Conservation (phyloP, 768 basidiomycete species). For the Strobilomyces dryophilus region DNA sequence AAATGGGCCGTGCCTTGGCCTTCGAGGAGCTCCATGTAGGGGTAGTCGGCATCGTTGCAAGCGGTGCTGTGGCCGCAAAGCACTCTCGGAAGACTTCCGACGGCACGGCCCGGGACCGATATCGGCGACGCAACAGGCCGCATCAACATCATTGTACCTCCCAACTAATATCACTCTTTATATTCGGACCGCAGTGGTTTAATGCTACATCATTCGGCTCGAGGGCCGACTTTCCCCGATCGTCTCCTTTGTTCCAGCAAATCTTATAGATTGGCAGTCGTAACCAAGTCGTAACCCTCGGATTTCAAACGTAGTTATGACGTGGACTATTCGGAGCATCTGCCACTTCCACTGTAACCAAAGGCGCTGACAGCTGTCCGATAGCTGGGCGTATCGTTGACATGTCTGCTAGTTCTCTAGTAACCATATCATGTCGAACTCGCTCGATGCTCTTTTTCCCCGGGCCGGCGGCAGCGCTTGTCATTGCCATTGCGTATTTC, state of each 20-base stretch:
- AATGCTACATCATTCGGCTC: neutral
- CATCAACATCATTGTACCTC: neutral
- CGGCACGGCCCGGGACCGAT: slow-evolving; percentile 16
- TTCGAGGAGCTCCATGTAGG: slow-evolving; percentile 56
- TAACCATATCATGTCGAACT: slow-evolving; percentile 8
- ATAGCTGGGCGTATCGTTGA: neutral
- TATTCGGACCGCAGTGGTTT: neutral
- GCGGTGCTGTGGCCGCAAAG: neutral
- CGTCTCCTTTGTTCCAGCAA: neutral
- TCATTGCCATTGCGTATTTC: slow-evolving; percentile 23
- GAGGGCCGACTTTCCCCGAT: neutral
- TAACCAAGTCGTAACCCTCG: neutral
- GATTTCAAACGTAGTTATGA: neutral
- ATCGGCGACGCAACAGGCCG: neutral
- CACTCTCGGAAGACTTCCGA: neutral
- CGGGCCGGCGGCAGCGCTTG: slow-evolving; percentile 12
- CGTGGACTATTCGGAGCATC: neutral
- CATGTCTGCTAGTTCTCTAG: neutral
- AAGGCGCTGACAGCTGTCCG: neutral
- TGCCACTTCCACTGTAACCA: neutral
- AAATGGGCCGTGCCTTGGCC: slow-evolving; percentile 42
- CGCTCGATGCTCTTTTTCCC: neutral
- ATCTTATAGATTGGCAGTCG: neutral
- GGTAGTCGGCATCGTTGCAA: slow-evolving; percentile 23
- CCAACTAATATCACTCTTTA: neutral